Conservation (phyloP, 352 stramenopile species). For the Globisporangium lucens region DNA sequence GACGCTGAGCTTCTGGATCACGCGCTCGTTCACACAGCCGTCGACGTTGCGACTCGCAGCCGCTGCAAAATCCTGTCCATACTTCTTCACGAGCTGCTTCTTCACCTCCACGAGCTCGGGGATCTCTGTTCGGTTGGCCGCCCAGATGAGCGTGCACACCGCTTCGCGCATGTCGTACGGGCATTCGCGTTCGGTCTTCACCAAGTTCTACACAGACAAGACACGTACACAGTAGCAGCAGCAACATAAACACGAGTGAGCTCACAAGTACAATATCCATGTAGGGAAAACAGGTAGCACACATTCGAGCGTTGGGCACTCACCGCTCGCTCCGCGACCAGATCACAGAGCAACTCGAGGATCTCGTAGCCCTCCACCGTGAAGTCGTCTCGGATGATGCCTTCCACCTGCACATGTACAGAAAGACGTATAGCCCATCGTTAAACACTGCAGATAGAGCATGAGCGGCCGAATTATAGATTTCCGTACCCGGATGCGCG, state of each 20-base stretch:
- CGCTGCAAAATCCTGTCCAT: slow-evolving; percentile 86
- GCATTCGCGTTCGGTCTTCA: slow-evolving; percentile 90
- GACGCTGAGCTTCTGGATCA: slow-evolving; percentile 93
- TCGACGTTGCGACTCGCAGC: slow-evolving; percentile 84
- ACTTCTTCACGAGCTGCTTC: slow-evolving; percentile 88
- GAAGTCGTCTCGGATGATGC: slow-evolving; percentile 95
- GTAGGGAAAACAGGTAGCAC: background rate
- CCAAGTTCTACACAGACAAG: slow-evolving; percentile 54
- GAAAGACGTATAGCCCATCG: background rate
- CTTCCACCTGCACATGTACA: slow-evolving; percentile 58
- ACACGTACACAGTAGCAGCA: background rate
- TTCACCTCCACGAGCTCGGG: slow-evolving; percentile 89
- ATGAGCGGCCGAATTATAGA: background rate
- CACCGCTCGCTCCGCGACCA: slow-evolving; percentile 90
- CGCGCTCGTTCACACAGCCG: slow-evolving; percentile 88
- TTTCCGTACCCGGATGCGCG: slow-evolving; percentile 87
- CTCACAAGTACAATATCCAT: background rate
- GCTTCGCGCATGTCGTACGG: slow-evolving; percentile 92
- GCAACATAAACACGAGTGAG: background rate
- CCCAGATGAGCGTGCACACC: slow-evolving; percentile 94
- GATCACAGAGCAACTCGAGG: slow-evolving; percentile 91
- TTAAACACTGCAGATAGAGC: background rate
- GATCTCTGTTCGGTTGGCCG: slow-evolving; percentile 88
- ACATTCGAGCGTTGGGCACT: slow-evolving; percentile 9
- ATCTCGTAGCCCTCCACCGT: slow-evolving; percentile 96